A percentile compares a stretch with the other conserved stretches of the same genome.
Evolutionary conservation across 495 filamentous ascomycete genomes (phyloP).

Genomic region (Penicillium atrosanguineum): DNA sequence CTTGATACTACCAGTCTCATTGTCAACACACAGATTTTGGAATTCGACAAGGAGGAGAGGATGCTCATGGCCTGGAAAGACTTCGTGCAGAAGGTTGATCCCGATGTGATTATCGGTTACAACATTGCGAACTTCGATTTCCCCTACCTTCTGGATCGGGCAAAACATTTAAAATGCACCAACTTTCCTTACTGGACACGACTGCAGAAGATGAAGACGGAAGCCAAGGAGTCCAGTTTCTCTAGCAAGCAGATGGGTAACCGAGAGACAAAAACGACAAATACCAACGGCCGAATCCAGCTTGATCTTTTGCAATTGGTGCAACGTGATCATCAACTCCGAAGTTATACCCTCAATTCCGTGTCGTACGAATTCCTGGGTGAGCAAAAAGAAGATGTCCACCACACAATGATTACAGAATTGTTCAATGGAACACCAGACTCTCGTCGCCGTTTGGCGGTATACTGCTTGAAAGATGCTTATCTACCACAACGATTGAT

Average conservation of each 20-base stretch:
- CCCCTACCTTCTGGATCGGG: slow-evolving; percentile 89
- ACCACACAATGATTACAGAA: slow-evolving; percentile 98
- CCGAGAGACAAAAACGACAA: slow-evolving; percentile 88
- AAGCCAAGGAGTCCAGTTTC: slow-evolving; percentile 75
- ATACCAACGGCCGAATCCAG: slow-evolving; percentile 91
- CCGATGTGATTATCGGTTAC: slow-evolving; percentile 98
- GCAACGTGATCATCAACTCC: slow-evolving; percentile 88
- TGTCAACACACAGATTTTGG: slow-evolving; percentile 89
- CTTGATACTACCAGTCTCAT: slow-evolving; percentile 87
- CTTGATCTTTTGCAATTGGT: slow-evolving; percentile 90
- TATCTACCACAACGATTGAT: slow-evolving; percentile 92
- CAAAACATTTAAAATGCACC: slow-evolving; percentile 71
- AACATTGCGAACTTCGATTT: slow-evolving; percentile 99
- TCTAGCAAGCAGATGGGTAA: slow-evolving; percentile 99
- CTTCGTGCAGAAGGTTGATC: slow-evolving; percentile 88
- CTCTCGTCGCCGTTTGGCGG: slow-evolving; percentile 81
- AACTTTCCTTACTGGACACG: slow-evolving; percentile 85
- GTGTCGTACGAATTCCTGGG: slow-evolving; percentile 95
- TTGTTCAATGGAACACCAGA: slow-evolving; percentile 93
- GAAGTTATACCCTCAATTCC: slow-evolving; percentile 96
- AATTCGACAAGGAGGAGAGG: slow-evolving; percentile 72
- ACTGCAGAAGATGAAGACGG: slow-evolving; percentile 60
- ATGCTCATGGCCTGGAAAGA: slow-evolving; percentile 89
- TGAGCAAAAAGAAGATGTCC: slow-evolving; percentile 98
- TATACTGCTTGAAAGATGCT: slow-evolving; percentile 98